Conservation (phyloP, 768 basidiomycete genomes). For the Amanita subjunquillea region DNA sequence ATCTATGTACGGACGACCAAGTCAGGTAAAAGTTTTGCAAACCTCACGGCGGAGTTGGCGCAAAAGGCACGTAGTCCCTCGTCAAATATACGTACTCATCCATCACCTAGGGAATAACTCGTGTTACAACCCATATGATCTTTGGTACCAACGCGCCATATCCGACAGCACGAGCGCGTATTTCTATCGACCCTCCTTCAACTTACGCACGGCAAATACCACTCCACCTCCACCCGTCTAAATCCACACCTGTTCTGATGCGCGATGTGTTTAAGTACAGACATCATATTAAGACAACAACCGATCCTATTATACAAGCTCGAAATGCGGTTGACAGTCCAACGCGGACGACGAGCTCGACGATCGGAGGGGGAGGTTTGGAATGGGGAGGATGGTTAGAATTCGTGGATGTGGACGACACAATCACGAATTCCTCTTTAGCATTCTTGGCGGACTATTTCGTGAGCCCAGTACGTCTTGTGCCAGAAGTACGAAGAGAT, state of each 20-base stretch:
- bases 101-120: constrained; percentile 27
- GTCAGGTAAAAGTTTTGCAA: too few species aligned
- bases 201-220: constrained; percentile 52
- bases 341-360: constrained; percentile 24
- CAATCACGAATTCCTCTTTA: constrained; percentile 36
- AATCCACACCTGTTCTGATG: constrained; percentile 23
- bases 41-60: too few species aligned
- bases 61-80: constrained; percentile 28
- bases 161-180: constrained; percentile 13
- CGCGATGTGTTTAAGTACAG: constrained; percentile 8
- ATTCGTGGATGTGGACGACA: constrained; percentile 30
- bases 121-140: constrained; percentile 42
- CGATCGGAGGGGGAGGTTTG: constrained; percentile 40
- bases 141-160: constrained; percentile 36
- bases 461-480: constrained; percentile 24
- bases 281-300: constrained; percentile 22
- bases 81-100: not conserved
- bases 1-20: too few species aligned
- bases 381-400: constrained; percentile 54
- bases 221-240: constrained; percentile 41
- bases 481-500: constrained; percentile 27
- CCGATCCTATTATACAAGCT: constrained; percentile 28
- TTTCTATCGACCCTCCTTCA: constrained; percentile 38
- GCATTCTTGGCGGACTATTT: constrained; percentile 51
- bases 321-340: constrained; percentile 28